Evolutionary conservation across 2,329 filamentous ascomycete genomes (phyloP), one percentile per base, ranked within the genome.

Genomic region (Lasiodiplodia sp.): DNA sequence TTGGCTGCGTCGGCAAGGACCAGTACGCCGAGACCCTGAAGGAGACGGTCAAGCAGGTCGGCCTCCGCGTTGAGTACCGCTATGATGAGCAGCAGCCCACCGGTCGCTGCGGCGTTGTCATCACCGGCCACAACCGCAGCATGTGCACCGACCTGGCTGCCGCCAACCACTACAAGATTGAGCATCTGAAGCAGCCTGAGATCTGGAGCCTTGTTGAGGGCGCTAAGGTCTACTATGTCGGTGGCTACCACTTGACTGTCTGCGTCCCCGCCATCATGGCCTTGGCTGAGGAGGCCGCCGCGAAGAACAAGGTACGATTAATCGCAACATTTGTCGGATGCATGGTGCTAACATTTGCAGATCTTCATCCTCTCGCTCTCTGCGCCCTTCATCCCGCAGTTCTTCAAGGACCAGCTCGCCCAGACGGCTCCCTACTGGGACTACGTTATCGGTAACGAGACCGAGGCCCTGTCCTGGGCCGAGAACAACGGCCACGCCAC

Each of bases 171-270:
- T 99, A 99, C 86, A 95, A 95, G 83, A 81, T 97, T 65, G 93
- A 96, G 72, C 96, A 99, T 82, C 84, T 99, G 80, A 93, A 97
- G 88, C 88, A 89, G 80, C 91, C 93, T 66, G 89, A 95, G 82
- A 91, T 98, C 82, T 99, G 96, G 96, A 87, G 89, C 73, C 87
- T 97, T 64, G 96, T 96, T 70, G 89, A 98, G 88, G 89, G 91
- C 75, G 94, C 95, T 68, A 88, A 94, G 78, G 86, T 92, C 76
- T 97, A 91, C 87, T 99, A 97, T 78, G 90, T 99, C 71, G 96
- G 96, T 77, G 96, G 96, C 56, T 99, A 94, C 86, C 96, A 99
- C 86, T 88, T 99, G 86, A 99, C 96, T 52, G 96, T 99, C 78
- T 97, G 91, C 83, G 93, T 95, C 55, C 90, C 92, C 25, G 95